These are phyloP conservation scores for Arachis monticola DNA, from an alignment of 331 rosid species.

Conservation along the genomic window DNA sequence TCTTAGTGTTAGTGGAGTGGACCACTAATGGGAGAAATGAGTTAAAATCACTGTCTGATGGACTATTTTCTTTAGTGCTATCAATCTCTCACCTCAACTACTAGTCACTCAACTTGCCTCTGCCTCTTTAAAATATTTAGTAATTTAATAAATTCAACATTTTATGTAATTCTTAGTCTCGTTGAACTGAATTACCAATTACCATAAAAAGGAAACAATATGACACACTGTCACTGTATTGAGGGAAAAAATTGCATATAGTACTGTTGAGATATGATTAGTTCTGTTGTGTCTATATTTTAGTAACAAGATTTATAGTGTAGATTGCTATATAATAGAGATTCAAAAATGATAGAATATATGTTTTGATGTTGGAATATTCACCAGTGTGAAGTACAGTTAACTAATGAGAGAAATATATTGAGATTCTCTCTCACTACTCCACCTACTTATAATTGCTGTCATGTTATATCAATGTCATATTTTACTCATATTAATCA, in stretches of 20 bases:
- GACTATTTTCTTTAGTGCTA: constrained; percentile 19
- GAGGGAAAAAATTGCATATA: not conserved
- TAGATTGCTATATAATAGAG: not conserved
- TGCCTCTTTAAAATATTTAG: too few species aligned
- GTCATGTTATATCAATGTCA: too few species aligned
- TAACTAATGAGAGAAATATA: too few species aligned
- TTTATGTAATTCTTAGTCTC: too few species aligned
- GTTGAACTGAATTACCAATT: too few species aligned
- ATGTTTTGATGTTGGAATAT: not conserved
- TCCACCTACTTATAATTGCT: too few species aligned
- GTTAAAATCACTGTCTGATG: constrained; percentile 5
- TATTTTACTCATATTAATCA: too few species aligned
- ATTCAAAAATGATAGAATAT: too few species aligned
- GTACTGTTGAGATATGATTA: not conserved
- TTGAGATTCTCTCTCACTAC: too few species aligned
- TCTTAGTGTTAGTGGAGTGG: constrained; percentile 35
- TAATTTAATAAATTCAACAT: too few species aligned
- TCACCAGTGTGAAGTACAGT: too few species aligned
- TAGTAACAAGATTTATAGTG: not conserved
- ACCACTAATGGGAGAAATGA: constrained; percentile 25
- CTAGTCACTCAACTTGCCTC: not conserved
- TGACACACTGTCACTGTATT: not conserved
- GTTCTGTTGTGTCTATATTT: not conserved
- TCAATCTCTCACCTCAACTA: not conserved
- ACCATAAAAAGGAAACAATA: too few species aligned